Evolutionary conservation across 106 monocot species (phyloP).

Genomic region (Xerophyta viscosa): DNA sequence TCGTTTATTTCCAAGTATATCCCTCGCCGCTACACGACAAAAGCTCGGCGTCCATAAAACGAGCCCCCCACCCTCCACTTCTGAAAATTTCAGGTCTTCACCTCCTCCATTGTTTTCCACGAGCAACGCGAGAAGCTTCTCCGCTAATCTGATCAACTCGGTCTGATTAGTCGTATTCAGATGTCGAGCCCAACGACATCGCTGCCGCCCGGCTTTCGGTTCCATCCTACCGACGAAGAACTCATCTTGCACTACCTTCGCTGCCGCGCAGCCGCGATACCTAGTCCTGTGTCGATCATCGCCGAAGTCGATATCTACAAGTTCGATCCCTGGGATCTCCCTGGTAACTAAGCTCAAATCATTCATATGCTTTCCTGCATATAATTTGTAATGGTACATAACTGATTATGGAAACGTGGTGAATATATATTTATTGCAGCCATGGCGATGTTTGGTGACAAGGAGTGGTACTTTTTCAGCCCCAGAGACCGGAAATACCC

Average conservation of each 20-base stretch:
- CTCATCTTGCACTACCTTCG: slow-evolving; percentile 53
- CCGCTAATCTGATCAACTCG: neutral
- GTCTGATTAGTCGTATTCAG: neutral
- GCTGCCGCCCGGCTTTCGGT: slow-evolving; percentile 51
- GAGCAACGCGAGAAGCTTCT: too few relatives aligned
- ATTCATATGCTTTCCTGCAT: neutral
- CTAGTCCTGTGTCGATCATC: slow-evolving; percentile 52
- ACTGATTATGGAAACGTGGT: neutral
- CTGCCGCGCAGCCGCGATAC: slow-evolving; percentile 24
- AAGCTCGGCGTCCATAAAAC: slow-evolving; percentile 27
- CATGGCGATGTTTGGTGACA: slow-evolving; percentile 36
- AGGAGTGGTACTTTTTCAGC: slow-evolving; percentile 64
- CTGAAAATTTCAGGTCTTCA: slow-evolving; percentile 29
- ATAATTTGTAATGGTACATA: neutral
- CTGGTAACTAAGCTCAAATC: slow-evolving; percentile 24
- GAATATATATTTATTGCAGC: slow-evolving; percentile 8
- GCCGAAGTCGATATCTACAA: slow-evolving; percentile 68
- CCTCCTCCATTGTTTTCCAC: neutral
- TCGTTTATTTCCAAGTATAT: slow-evolving; percentile 7
- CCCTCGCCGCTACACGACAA: slow-evolving; percentile 25
- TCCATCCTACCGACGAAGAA: slow-evolving; percentile 66
- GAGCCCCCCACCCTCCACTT: slow-evolving; percentile 8
- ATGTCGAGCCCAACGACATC: slow-evolving; percentile 37
- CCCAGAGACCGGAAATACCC: slow-evolving; percentile 63
- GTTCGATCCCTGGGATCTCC: slow-evolving; percentile 56